Evolutionary conservation across 352 stramenopile genomes (phyloP).

Genomic region (Pythium apleroticum): DNA sequence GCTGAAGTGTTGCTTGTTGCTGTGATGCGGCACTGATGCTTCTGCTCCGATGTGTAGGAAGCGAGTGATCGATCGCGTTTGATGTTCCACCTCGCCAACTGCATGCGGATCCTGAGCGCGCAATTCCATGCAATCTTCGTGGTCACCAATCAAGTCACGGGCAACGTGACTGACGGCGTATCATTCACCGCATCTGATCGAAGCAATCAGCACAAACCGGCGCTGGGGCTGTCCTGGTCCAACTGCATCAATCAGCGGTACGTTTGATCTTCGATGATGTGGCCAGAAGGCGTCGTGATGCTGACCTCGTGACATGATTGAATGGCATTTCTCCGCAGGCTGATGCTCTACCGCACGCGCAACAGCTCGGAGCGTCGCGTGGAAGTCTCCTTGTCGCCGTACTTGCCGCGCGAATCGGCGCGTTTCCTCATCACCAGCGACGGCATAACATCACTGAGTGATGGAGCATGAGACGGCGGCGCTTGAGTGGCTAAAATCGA

Average conservation of each 20-base stretch:
- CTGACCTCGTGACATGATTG: neutral
- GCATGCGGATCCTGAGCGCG: conserved; percentile 80
- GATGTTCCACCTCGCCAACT: conserved; percentile 86
- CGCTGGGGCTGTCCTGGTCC: conserved; percentile 77
- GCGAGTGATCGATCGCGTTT: conserved; percentile 63
- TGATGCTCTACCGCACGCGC: conserved; percentile 47
- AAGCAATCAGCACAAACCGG: conserved; percentile 44
- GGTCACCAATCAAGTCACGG: conserved; percentile 80
- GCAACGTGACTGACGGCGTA: conserved; percentile 46
- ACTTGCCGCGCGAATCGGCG: conserved; percentile 35
- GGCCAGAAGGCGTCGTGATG: neutral
- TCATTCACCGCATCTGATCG: conserved; percentile 9
- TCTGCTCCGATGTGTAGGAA: conserved; percentile 41
- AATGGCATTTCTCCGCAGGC: conserved; percentile 26
- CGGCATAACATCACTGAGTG: conserved; percentile 34
- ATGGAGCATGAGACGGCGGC: neutral
- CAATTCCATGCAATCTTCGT: conserved; percentile 79
- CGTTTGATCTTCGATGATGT: conserved; percentile 14
- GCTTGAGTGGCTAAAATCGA: conserved; percentile 10
- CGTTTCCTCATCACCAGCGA: conserved; percentile 61
- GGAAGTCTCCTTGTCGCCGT: conserved; percentile 62
- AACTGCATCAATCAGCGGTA: conserved; percentile 85
- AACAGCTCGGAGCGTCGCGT: conserved; percentile 35
- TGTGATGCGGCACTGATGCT: conserved; percentile 3
- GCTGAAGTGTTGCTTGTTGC: neutral